phyloP scores from a whole-genome alignment of 176 grass and related monocot genomes.

The Triticum turgidum region DNA sequence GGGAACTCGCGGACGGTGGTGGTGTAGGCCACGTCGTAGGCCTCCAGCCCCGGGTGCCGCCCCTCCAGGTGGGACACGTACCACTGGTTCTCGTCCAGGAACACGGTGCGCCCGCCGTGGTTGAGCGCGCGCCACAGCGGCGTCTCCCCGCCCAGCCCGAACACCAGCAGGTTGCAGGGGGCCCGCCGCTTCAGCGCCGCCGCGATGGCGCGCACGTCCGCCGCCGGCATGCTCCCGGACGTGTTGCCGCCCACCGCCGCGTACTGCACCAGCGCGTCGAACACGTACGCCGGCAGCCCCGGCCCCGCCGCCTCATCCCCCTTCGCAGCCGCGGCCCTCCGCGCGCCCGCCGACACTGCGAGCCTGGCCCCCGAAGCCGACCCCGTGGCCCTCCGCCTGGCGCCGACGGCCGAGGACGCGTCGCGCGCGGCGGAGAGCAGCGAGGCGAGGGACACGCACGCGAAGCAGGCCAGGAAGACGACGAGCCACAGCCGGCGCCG shows the following conservation, averaged over 20 bases:
- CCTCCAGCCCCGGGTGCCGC: constrained; percentile 74
- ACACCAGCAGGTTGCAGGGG: constrained; percentile 90
- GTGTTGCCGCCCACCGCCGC: constrained; percentile 61
- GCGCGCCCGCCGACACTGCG: background rate
- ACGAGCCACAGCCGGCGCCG: constrained; percentile 60
- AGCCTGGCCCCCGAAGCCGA: background rate
- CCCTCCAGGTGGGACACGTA: constrained; percentile 90
- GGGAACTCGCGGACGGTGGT: constrained; percentile 74
- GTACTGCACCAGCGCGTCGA: constrained; percentile 81
- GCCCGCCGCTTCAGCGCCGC: constrained; percentile 49
- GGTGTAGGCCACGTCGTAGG: constrained; percentile 89
- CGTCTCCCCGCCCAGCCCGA: constrained; percentile 83
- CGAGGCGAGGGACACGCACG: constrained; percentile 63
- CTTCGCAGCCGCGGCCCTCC: background rate
- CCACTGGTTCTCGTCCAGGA: constrained; percentile 99
- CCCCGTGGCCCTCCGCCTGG: background rate
- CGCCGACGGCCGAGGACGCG: background rate
- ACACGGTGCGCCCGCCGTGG: constrained; percentile 84
- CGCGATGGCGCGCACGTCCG: constrained; percentile 67
- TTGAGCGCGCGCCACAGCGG: constrained; percentile 95
- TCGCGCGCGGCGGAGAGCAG: constrained; percentile 47
- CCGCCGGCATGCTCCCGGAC: constrained; percentile 58
- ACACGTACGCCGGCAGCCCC: constrained; percentile 59
- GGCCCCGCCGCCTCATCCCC: background rate
- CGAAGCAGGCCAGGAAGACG: constrained; percentile 62